Base-by-base conservation (phyloP, 306 rosid genomes). In the Cucurbita ficifolia region DNA sequence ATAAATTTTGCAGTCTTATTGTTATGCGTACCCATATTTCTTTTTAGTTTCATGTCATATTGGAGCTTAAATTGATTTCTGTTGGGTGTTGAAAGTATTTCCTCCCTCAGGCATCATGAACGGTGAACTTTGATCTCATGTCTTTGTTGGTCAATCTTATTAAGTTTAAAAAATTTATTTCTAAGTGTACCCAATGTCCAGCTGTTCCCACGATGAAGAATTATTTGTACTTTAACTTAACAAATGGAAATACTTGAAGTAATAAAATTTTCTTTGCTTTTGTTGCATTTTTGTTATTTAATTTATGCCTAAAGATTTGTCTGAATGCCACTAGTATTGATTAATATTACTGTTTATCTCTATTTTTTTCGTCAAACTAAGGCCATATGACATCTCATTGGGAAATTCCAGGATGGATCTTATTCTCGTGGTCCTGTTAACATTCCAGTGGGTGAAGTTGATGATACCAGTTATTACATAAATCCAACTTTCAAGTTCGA, bases 401-500 rank as follows among this genome's bases (percentile, higher is more conserved):
- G 29, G 76, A 14, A 72, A 79, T 75, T 82, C 81, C 88, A 94
- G 97, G 98, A 94, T 63, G 98, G 98, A 16, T 94, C 98, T 76
- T 94, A 90, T 79, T 89, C 98, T 40, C 84, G 97, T 76, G 98
- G 98, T 71, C 97, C 97, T 60, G 5, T 89, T 61, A 86, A 85
- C 74, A 90, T 94, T 80, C 90, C 88, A 0, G 81, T 87, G 57
- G 83, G 85, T 55, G 90, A 86, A 62, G 74, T 45, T 54, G 89
- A 85, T 82, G 95, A 87, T 50, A 75, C 92, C 13, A 69, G 80
- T 13, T 86, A 90, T 83, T 89, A 82, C 77, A 19, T 88, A 43
- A 83, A 88, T 53, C 97, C 98, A 62, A 90, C 88, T 81, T 85
- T 88, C 84, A 94, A 90, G 82, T 94, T 94, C 16, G 98, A 94